A percentile compares a stretch with the other conserved stretches of the same genome.
These are phyloP conservation scores for Trichoderma aggressivum DNA, from an alignment of 2,329 filamentous ascomycete genomes.

Conservation along the genomic window DNA sequence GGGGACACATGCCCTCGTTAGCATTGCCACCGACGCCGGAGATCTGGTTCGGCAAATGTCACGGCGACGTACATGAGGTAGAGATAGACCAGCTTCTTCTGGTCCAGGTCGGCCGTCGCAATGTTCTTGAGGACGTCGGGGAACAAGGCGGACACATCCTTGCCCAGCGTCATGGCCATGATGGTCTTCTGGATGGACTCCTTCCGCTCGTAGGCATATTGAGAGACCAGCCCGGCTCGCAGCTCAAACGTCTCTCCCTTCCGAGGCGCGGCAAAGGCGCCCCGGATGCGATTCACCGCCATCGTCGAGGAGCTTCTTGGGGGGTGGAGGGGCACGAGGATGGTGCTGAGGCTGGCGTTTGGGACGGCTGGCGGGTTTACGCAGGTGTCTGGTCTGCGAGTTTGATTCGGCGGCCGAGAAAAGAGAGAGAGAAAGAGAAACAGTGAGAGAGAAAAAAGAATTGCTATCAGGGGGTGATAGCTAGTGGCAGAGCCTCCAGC, in stretches of 20 bases:
- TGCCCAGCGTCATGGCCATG: constrained; percentile 99
- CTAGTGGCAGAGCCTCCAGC: constrained; percentile 4
- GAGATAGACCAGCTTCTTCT: constrained; percentile 98
- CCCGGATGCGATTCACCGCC: constrained; percentile 95
- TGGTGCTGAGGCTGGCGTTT: neutral
- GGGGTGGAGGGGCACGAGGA: constrained; percentile 28
- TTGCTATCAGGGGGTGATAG: neutral
- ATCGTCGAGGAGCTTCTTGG: constrained; percentile 46
- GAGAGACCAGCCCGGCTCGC: constrained; percentile 89
- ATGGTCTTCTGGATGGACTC: constrained; percentile 99
- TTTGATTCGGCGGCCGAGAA: neutral
- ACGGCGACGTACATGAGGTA: constrained; percentile 76
- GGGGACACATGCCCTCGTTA: neutral
- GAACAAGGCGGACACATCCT: constrained; percentile 95
- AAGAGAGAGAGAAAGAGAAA: neutral
- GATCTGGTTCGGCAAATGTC: neutral
- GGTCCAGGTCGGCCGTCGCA: constrained; percentile 87
- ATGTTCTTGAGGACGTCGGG: constrained; percentile 99
- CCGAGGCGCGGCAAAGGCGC: constrained; percentile 85
- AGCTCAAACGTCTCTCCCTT: constrained; percentile 99
- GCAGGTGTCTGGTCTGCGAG: neutral
- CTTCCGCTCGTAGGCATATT: constrained; percentile 99
- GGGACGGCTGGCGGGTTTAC: neutral
- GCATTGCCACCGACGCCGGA: neutral
- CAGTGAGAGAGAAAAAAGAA: neutral